Conservation (phyloP, 1,284 basidiomycete species). For the Cryptococcus jaspeensis region DNA sequence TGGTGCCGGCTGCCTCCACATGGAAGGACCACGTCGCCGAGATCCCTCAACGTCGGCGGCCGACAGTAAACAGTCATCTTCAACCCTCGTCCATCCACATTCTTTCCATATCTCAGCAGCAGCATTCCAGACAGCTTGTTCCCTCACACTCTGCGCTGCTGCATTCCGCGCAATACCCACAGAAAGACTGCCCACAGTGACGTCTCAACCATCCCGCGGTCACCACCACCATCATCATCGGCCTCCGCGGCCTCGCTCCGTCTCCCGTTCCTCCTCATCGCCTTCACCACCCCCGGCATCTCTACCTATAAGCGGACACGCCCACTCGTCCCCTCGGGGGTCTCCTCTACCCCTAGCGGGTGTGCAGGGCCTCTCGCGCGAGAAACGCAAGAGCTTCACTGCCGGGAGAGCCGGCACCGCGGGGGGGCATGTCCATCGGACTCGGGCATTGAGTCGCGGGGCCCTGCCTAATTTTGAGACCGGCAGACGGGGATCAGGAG, state of each 20-base stretch:
- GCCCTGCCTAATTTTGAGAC: no score
- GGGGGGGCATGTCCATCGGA: no score
- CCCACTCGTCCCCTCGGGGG: no score
- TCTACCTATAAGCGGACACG: not conserved
- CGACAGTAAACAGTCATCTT: not conserved
- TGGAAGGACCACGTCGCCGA: conserved; percentile 12
- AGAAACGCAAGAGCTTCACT: no score
- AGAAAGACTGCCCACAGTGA: conserved; percentile 1
- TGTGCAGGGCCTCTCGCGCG: no score
- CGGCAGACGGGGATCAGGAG: no score
- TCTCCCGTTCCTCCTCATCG: conserved; percentile 35
- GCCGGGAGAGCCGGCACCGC: no score
- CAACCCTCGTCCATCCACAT: not conserved
- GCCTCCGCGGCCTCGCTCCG: conserved; percentile 17
- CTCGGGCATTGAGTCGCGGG: no score
- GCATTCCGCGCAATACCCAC: conserved; percentile 1
- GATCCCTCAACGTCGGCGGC: not conserved
- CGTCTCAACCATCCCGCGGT: conserved; percentile 3
- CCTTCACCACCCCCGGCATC: conserved; percentile 32
- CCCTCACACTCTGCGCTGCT: not conserved
- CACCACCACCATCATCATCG: conserved; percentile 15
- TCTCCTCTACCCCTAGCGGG: no score
- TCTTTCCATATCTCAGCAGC: no score
- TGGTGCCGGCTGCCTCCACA: conserved; percentile 10
- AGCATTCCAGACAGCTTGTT: no score